Conservation (phyloP, 306 rosid species). For the Vigna nakashimae region DNA sequence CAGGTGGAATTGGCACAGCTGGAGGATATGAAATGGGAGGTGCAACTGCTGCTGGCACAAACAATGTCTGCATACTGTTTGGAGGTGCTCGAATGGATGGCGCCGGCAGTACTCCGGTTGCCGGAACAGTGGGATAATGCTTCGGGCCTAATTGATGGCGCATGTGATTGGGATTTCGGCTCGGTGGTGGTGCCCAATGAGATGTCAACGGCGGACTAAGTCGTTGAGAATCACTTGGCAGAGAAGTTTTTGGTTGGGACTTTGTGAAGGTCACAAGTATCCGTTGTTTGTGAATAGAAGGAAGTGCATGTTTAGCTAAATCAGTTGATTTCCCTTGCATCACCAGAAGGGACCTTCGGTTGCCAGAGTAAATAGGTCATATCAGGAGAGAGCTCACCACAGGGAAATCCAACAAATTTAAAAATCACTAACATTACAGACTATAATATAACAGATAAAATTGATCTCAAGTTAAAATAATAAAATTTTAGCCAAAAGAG, state of each 20-base stretch:
- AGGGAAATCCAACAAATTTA: no score
- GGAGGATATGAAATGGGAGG: conserved; percentile 68
- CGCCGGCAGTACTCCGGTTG: conserved; percentile 67
- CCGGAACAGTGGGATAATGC: conserved; percentile 57
- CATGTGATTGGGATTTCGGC: conserved; percentile 65
- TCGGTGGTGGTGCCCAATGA: conserved; percentile 67
- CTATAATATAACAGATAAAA: no score
- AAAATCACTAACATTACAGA: no score
- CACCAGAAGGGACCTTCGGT: conserved; percentile 63
- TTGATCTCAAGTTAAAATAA: no score
- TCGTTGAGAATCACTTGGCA: conserved; percentile 61
- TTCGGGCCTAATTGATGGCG: conserved; percentile 67
- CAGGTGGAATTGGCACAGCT: conserved; percentile 66
- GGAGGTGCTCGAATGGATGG: conserved; percentile 66
- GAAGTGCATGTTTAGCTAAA: conserved; percentile 70
- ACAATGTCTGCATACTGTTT: conserved; percentile 66
- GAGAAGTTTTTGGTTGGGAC: conserved; percentile 60
- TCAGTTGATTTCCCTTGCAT: conserved; percentile 79
- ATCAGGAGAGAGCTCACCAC: conserved; percentile 3
- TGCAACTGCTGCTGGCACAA: conserved; percentile 59
- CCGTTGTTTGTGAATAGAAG: conserved; percentile 72
- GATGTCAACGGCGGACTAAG: conserved; percentile 51
- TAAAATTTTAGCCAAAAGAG: no score
- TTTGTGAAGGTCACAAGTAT: conserved; percentile 71
- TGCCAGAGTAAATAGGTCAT: conserved; percentile 18